Evolutionary conservation across 2,329 filamentous ascomycete genomes (phyloP), one percentile per base, ranked within the genome.

Genomic region (Metarhizium anisopliae): DNA sequence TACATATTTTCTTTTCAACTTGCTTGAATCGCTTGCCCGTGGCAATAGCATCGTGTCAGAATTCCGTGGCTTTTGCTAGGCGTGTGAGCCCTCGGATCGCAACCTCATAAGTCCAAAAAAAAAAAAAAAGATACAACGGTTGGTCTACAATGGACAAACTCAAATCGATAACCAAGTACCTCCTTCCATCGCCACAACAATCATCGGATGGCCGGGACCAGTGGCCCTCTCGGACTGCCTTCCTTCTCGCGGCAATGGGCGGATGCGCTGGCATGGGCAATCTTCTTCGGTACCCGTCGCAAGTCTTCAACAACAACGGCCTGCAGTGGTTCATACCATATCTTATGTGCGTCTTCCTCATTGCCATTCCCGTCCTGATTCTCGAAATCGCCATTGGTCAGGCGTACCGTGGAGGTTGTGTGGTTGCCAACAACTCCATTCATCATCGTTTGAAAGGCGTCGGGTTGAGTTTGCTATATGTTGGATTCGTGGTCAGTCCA

Each of bases 361-460:
- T 83, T 56, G 79, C 79, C 42, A 82, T 83, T 49, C 80, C 80
- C 0, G 73, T 76, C 0, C 71, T 83, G 42, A 74, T 82, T 13
- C 73, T 82, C 25, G 80, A 83, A 63, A 80, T 83, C 52, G 87
- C 87, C 54, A 90, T 89, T 53, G 90, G 90, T 50, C 87, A 82
- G 61, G 79, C 79, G 4, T 81, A 82, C 61, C 77, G 78, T 13
- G 79, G 77, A 43, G 79, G 79, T 13, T 76, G 74, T 3, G 77
- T 81, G 43, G 76, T 82, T 54, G 78, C 79, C 4, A 81, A 74
- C 63, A 77, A 78, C 68, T 79, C 76, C 59, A 69, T 83, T 57
- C 74, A 80, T 61, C 67, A 72, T 53, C 72, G 79, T 7, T 68
- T 82, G 38, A 81, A 79, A 59, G 80, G 80, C 2, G 70, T 78